Base-by-base conservation (phyloP, 495 filamentous ascomycete species). In the Bryoglossum gracile region DNA sequence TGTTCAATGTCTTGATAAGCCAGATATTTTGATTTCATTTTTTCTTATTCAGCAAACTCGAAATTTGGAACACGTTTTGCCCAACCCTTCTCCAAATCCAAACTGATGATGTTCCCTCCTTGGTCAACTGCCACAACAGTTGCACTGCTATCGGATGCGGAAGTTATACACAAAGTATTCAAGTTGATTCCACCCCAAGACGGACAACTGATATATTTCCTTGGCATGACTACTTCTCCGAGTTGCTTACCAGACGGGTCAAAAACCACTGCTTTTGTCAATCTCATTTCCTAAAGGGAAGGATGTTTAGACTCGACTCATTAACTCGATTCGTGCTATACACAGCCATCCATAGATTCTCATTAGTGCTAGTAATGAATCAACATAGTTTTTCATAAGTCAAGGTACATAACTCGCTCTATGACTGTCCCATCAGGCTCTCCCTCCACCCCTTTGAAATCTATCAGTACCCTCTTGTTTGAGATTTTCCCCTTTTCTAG, bases 371-470 rank as follows among this genome's bases (percentile, higher is more conserved):
- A 47, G 34, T 2, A 36, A 4, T 37, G 46, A 28, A 9, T 2
- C 10, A 30, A 21, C 21, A 38, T 3, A 19, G 23, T 11, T 33
- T 26, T 16, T 44, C 13, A 11, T 44, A 21, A 16, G 23, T n/a
- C n/a, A n/a, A n/a, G n/a, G 24, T 4, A 40, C 9, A 32, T 17
- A 2, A 50, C 38, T 30, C 44, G 45, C 51, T 64, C 62, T 8
- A 59, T 28, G 8, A 64, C 58, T 47, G 64, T 49, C 6, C 63
- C 61, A 56, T 65, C 61, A 9, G 61, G 61, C 34, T 63, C 54
- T 9, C 48, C 56, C 18, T 30, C 30, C 3, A 55, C 50, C 8
- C 39, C 56, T 3, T 35, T 51, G 23, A 57, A 50, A 38, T 65
- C 53, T 34, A 63, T 33, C 0, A 63, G 38, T 5, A 50, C 32